These are phyloP conservation scores for Fusarium pseudocircinatum DNA, from an alignment of 2,329 filamentous ascomycete genomes.

Conservation along the genomic window DNA sequence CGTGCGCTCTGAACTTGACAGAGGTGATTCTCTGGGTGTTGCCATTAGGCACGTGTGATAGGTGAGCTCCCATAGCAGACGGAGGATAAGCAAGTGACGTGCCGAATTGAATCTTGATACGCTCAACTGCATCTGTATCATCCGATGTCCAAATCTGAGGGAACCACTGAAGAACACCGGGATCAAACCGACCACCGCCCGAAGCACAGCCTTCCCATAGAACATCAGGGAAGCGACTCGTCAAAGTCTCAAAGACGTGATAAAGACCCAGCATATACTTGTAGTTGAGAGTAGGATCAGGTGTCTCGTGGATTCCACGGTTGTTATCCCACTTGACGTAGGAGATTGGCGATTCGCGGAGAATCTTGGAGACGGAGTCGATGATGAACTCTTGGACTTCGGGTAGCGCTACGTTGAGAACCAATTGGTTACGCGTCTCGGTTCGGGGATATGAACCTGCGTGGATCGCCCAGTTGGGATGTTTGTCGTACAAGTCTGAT, in stretches of 20 bases:
- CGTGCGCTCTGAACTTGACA: conserved; percentile 69
- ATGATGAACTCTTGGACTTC: conserved; percentile 73
- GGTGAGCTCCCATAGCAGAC: conserved; percentile 72
- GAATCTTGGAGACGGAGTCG: conserved; percentile 61
- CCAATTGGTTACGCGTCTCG: conserved; percentile 65
- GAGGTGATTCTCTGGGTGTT: conserved; percentile 64
- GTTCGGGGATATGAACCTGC: conserved; percentile 66
- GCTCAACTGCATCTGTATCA: conserved; percentile 70
- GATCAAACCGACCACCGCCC: conserved; percentile 71
- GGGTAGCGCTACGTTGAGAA: conserved; percentile 67
- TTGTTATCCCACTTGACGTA: conserved; percentile 79
- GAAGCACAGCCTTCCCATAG: conserved; percentile 74
- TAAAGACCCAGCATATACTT: conserved; percentile 72
- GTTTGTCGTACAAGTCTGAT: conserved; percentile 67
- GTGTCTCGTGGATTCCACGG: conserved; percentile 68
- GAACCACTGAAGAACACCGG: conserved; percentile 71
- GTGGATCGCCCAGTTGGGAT: conserved; percentile 72
- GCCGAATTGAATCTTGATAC: conserved; percentile 70
- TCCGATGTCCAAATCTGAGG: conserved; percentile 74
- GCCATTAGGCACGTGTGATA: conserved; percentile 69
- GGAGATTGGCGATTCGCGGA: conserved; percentile 62
- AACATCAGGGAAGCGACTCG: conserved; percentile 67
- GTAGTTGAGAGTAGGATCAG: conserved; percentile 63
- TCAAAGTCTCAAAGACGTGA: conserved; percentile 68
- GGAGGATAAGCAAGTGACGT: conserved; percentile 71